These are phyloP conservation scores for Alternaria alternata DNA, from an alignment of 2,329 filamentous ascomycete species.

Conservation along the genomic window DNA sequence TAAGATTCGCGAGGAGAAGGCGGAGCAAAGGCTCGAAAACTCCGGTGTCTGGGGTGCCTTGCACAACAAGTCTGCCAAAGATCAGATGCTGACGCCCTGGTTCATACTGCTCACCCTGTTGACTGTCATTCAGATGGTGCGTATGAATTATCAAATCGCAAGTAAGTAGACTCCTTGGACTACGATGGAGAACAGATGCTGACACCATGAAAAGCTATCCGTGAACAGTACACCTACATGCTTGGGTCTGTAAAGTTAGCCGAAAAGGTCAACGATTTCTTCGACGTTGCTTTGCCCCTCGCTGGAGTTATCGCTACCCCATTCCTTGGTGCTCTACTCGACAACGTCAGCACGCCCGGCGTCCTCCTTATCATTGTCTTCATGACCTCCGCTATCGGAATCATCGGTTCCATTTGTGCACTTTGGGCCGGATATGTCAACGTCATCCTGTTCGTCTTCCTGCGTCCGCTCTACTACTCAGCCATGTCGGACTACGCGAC, in stretches of 20 bases:
- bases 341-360: conserved; percentile 74
- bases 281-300: conserved; percentile 82
- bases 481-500: conserved; percentile 87
- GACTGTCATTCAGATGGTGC: conserved; percentile 66
- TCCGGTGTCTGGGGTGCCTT: conserved; percentile 86
- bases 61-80: conserved; percentile 72
- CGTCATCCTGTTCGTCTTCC: conserved; percentile 79
- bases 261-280: conserved; percentile 77
- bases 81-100: conserved; percentile 83
- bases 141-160: conserved; percentile 91
- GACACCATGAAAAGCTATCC: conserved; percentile 60
- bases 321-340: conserved; percentile 81
- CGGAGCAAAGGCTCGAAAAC: conserved; percentile 71
- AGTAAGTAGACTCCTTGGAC: conserved; percentile 46
- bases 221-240: conserved; percentile 79
- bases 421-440: conserved; percentile 77
- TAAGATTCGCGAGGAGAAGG: conserved; percentile 65
- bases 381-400: conserved; percentile 74
- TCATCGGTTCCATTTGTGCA: conserved; percentile 75
- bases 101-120: conserved; percentile 84
- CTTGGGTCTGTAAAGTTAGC: conserved; percentile 69
- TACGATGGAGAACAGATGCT: neutral
- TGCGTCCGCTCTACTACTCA: conserved; percentile 89
- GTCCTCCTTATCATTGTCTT: conserved; percentile 75
- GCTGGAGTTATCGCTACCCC: conserved; percentile 83